Conservation (phyloP, 306 rosid species). For the Medicago ruthenica region DNA sequence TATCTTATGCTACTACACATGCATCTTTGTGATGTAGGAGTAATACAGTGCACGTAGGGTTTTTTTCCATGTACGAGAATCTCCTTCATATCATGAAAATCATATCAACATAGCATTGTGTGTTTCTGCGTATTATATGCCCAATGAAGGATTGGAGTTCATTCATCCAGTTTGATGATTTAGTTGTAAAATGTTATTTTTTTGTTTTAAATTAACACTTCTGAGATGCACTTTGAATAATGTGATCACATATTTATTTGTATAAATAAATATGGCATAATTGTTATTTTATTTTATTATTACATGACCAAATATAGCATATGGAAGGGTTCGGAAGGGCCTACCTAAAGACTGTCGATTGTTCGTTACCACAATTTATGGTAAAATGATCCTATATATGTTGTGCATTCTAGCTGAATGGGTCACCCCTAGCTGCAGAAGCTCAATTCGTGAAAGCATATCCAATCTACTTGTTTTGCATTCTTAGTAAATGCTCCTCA, state of each 20-base stretch:
- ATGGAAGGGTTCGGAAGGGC: too few species aligned
- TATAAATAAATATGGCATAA: too few species aligned
- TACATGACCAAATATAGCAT: neutral
- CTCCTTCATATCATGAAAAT: too few species aligned
- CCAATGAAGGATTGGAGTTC: too few species aligned
- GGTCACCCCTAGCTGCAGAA: neutral
- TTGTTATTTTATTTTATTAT: too few species aligned
- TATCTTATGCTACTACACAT: conserved; percentile 1
- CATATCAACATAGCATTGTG: too few species aligned
- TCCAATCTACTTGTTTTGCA: neutral
- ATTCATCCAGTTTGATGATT: too few species aligned
- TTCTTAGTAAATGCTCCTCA: neutral
- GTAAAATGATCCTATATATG: neutral
- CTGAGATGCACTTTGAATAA: neutral
- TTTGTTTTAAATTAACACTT: neutral
- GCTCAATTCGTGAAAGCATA: neutral
- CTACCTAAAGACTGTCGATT: too few species aligned
- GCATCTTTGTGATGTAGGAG: conserved; percentile 12
- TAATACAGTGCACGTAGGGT: neutral
- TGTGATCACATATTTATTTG: neutral
- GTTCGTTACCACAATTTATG: too few species aligned
- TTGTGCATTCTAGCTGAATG: too few species aligned
- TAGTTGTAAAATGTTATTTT: too few species aligned
- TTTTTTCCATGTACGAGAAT: neutral
- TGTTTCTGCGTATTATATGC: too few species aligned